Conservation (phyloP, 768 basidiomycete genomes). For the Phaffia australis region DNA sequence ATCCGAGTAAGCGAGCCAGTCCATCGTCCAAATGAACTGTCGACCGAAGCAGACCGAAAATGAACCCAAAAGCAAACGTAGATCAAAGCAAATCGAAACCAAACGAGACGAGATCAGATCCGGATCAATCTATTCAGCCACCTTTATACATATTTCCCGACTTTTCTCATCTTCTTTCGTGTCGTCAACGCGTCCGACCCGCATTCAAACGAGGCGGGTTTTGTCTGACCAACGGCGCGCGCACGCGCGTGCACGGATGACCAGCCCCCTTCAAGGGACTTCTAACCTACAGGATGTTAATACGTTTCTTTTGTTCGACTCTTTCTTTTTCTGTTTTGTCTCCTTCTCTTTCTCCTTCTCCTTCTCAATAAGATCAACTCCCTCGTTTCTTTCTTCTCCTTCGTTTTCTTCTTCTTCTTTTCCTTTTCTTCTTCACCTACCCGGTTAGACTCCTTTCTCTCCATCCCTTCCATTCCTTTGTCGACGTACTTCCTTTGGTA, state of each 20-base stretch:
- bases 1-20: no score
- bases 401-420: neutral
- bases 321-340: constrained; percentile 3
- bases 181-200: neutral
- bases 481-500: no score
- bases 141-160: neutral
- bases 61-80: no score
- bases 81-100: no score
- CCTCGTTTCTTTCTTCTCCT: neutral
- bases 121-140: neutral
- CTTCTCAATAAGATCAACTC: neutral
- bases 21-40: neutral
- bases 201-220: neutral
- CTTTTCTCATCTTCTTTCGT: neutral
- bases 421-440: neutral
- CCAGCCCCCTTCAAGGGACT: neutral
- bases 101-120: neutral
- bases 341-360: neutral
- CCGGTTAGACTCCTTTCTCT: neutral
- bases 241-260: neutral
- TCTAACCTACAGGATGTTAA: neutral
- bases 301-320: neutral
- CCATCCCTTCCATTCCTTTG: no score
- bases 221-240: neutral
- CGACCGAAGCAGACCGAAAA: no score